Conservation (phyloP, 768 basidiomycete species). For the Mycena floridula region DNA sequence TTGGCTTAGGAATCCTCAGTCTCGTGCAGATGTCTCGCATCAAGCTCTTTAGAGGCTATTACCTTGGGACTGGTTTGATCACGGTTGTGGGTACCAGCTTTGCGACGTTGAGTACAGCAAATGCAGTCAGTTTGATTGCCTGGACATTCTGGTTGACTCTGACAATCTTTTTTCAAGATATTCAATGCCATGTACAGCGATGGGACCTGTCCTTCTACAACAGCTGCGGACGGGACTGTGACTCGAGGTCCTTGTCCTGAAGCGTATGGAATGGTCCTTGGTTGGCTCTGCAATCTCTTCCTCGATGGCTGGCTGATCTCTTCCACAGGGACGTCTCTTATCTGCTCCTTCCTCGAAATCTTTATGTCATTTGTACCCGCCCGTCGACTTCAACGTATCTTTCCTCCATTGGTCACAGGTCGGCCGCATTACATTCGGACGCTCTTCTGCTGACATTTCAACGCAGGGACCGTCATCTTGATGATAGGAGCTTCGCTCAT, state of each 20-base stretch:
- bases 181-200: slow-evolving; percentile 73
- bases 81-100: slow-evolving; percentile 82
- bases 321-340: slow-evolving; percentile 59
- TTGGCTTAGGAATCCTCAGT: slow-evolving; percentile 55
- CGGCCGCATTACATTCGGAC: slow-evolving; percentile 1
- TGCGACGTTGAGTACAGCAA: slow-evolving; percentile 69
- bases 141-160: background rate
- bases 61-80: slow-evolving; percentile 74
- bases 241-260: slow-evolving; percentile 65
- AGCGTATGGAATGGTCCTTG: slow-evolving; percentile 74
- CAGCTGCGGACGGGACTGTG: slow-evolving; percentile 50
- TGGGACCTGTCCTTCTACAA: slow-evolving; percentile 66
- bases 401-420: slow-evolving; percentile 80
- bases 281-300: slow-evolving; percentile 24
- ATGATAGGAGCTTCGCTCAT: slow-evolving; percentile 77
- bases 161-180: slow-evolving; percentile 33
- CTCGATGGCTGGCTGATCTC: background rate
- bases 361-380: slow-evolving; percentile 69
- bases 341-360: slow-evolving; percentile 81
- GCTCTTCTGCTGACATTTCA: background rate
- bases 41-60: slow-evolving; percentile 54
- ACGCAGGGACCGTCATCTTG: slow-evolving; percentile 65
- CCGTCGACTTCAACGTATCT: slow-evolving; percentile 54
- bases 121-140: slow-evolving; percentile 38
- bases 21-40: slow-evolving; percentile 75